Evolutionary conservation across 169 alveolate genomes (phyloP), one percentile per base, ranked within the genome.

Genomic region (Plasmodium relictum): DNA sequence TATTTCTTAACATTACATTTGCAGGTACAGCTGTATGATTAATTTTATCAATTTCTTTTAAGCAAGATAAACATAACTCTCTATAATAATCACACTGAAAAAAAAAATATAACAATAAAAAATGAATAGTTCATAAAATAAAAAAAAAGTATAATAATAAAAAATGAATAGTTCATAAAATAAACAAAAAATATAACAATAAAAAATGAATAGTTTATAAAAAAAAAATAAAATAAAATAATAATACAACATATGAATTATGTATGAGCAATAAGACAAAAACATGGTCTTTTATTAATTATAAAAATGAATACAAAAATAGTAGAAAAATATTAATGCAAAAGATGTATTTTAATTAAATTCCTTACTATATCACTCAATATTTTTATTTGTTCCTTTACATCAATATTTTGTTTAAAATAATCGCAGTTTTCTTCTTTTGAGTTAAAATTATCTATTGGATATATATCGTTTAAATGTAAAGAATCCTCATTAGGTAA

Each of bases 1-100:
- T 80, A 50, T 52, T 80, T 39, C 83, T 80, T 59, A 80, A 62
- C 90, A 80, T 66, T 56, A 80, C 69, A 54, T 68, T 80, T 58
- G 90, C 90, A 10, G 90, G 90, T 45, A 68, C 48, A 2, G 78
- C 20, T 45, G 42, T 39, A 14, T 68, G 74, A 31, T 80, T 80
- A 26, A 80, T 80, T 54, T 80, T 80, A 74, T 80, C 90, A 24
- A 80, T 58, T 80, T 80, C 90, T 71, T 80, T 80, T 18, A 80
- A 45, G 24, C 90, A 80, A n/a, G 62, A n/a, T 72, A 80, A 71
- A 41, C 83, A 66, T 24, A 80, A 42, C 58, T 59, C 74, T 52
- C 83, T 48, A 74, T 80, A 80, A 44, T 80, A 80, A 63, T 80
- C 59, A 26, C 90, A 80, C 90, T 80, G 83, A 14, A 54, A 37